Percentiles rank a stretch among this genome's conserved stretches.
Conservation (phyloP, 1,284 basidiomycete species). For the Anthracocystis setariae region DNA sequence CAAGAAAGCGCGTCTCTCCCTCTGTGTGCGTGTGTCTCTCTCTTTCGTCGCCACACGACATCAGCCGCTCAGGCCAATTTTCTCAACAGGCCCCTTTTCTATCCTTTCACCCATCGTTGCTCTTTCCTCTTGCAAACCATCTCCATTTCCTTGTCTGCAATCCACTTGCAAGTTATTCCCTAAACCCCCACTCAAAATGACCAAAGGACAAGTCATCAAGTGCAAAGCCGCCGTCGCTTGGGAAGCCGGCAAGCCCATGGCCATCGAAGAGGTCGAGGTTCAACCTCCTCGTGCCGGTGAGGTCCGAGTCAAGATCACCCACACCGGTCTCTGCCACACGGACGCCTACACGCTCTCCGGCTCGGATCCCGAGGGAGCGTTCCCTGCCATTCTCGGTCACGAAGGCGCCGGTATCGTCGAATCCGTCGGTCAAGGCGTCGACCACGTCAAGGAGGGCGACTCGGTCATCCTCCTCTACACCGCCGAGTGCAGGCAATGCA, state of each 20-base stretch:
- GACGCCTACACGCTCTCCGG: constrained; percentile 97
- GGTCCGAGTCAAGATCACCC: constrained; percentile 90
- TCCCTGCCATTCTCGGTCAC: constrained; percentile 85
- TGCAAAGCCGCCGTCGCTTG: constrained; percentile 87
- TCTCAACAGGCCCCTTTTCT: not conserved
- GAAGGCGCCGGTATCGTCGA: constrained; percentile 75
- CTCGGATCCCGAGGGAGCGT: constrained; percentile 93
- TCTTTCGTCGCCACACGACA: constrained; percentile 44
- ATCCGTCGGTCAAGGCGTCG: constrained; percentile 91
- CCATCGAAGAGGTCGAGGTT: constrained; percentile 91
- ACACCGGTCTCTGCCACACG: constrained; percentile 97
- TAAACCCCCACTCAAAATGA: constrained; percentile 19
- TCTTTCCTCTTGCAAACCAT: not conserved
- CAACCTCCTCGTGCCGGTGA: constrained; percentile 88
- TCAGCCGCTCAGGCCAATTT: constrained; percentile 15
- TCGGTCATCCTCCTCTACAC: constrained; percentile 77
- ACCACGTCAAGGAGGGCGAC: constrained; percentile 78
- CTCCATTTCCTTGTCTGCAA: no score
- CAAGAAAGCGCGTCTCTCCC: no score
- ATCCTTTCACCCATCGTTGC: not conserved
- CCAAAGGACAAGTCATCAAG: constrained; percentile 59
- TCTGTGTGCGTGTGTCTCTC: no score
- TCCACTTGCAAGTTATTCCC: no score
- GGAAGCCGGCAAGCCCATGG: constrained; percentile 88
- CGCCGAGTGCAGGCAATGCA: constrained; percentile 66